Base-by-base conservation (phyloP, 306 rosid genomes). In the Vigna trinervia region DNA sequence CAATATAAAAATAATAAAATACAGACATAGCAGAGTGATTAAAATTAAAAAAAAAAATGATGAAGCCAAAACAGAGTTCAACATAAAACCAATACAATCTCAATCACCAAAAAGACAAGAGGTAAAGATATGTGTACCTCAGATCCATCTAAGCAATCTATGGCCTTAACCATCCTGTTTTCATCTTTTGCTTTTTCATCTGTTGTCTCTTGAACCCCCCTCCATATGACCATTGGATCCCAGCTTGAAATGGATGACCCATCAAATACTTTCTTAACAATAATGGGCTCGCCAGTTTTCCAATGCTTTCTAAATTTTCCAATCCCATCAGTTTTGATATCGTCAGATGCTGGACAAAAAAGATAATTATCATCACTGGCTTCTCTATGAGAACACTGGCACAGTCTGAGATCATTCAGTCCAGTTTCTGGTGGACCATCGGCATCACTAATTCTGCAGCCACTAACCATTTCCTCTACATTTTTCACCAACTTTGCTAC, bases 401-500 rank as follows among this genome's bases (percentile, higher is more conserved):
- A 79, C 65, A 89, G 85, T 48, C 86, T 78, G 53, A 66, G 86
- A 84, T 79, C 84, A 78, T 81, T 71, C 57, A 61, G 71, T 71
- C 79, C 84, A 11, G 79, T 80, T 69, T 87, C 84, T 48, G 64
- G 82, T 11, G 62, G 83, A 72, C 59, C 74, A 74, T 81, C 82
- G 50, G 69, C 76, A 46, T 84, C 81, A 64, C 82, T 50, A 73
- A 88, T 80, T 59, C 79, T 88, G 80, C 99, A 96, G 43, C 99
- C 96, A 84, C 89, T 87, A 73, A 96, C 99, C 97, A 96, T 92
- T 85, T 92, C 99, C 86, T 96, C 99, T 45, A 84, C 98, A 88
- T 96, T 96, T 85, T 96, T 96, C 60, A 87, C 94, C 86, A 96
- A 88, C 69, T 96, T 96, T 85, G 99, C 98, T 69, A 96, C 98